Percentiles rank a stretch among this genome's conserved stretches.
Evolutionary conservation across 1,139 yeast genomes (phyloP).

Genomic region (Spathaspora sp.): DNA sequence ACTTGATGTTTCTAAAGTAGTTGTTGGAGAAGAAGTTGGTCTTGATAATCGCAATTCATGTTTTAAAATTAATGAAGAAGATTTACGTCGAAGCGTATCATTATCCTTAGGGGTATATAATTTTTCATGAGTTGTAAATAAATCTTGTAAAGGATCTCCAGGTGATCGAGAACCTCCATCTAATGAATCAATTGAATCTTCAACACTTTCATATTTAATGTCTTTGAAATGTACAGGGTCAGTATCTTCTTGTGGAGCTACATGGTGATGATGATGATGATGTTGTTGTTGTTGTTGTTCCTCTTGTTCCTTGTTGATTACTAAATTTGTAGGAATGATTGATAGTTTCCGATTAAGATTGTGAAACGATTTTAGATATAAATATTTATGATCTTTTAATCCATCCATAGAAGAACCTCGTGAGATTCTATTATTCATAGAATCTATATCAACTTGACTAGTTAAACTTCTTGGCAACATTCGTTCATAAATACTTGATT

Average conservation of each 20-base stretch:
- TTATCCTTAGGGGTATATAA: conserved; percentile 19
- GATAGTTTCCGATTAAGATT: conserved; percentile 26
- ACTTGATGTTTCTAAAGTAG: conserved; percentile 24
- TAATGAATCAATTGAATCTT: conserved; percentile 2
- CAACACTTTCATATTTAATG: conserved; percentile 22
- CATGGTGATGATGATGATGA: too few relatives aligned
- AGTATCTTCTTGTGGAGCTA: conserved; percentile 12
- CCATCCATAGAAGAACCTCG: conserved; percentile 30
- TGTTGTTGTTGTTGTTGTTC: too few relatives aligned
- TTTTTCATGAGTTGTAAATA: conserved; percentile 36
- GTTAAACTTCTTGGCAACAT: neutral
- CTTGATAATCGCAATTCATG: conserved; percentile 18
- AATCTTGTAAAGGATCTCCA: conserved; percentile 15
- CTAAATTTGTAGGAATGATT: conserved; percentile 27
- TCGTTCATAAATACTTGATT: neutral
- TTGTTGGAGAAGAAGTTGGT: conserved; percentile 25
- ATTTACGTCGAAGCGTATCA: conserved; percentile 3
- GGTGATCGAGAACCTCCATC: conserved; percentile 1
- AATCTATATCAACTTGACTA: neutral
- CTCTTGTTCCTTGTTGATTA: conserved; percentile 5
- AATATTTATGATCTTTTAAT: conserved; percentile 14
- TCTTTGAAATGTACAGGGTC: conserved; percentile 27
- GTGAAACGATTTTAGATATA: conserved; percentile 12
- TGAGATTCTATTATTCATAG: conserved; percentile 15
- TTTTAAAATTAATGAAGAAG: conserved; percentile 16